Conservation (phyloP, 192 early-diverging fungal genomes). For the Allomyces macrogynus region DNA sequence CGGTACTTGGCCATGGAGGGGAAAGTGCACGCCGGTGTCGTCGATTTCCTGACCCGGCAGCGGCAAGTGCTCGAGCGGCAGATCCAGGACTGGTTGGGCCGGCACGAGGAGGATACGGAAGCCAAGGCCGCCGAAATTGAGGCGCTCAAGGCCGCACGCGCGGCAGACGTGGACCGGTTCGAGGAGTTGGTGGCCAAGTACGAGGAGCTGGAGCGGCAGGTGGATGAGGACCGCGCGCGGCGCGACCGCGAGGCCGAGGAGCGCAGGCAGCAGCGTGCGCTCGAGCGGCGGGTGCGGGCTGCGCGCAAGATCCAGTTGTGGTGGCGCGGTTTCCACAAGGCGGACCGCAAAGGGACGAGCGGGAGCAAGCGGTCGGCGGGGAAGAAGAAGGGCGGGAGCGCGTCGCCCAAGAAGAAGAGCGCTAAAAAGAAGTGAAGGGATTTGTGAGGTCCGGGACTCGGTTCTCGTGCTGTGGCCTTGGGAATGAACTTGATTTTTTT, state of each 20-base stretch:
- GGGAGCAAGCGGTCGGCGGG: background rate
- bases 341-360: background rate
- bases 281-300: background rate
- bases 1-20: slow-evolving; percentile 22
- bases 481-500: too few species aligned
- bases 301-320: background rate
- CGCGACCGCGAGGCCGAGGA: slow-evolving; percentile 24
- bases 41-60: slow-evolving; percentile 27
- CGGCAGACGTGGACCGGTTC: slow-evolving; percentile 30
- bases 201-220: slow-evolving; percentile 29
- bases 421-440: background rate
- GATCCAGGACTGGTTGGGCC: slow-evolving; percentile 40
- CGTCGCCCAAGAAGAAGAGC: background rate
- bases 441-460: too few species aligned
- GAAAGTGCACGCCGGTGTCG: slow-evolving; percentile 27
- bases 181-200: slow-evolving; percentile 31
- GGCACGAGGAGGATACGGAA: slow-evolving; percentile 43
- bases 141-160: slow-evolving; percentile 23
- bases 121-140: slow-evolving; percentile 27
- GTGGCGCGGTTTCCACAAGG: background rate
- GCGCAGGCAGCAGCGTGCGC: slow-evolving; percentile 1
- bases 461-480: too few species aligned
- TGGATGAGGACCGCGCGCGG: slow-evolving; percentile 22
- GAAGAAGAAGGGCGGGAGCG: background rate
- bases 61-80: slow-evolving; percentile 22